Conservation (phyloP, 371 early-diverging fungal species). For the Mucor racemosus region DNA sequence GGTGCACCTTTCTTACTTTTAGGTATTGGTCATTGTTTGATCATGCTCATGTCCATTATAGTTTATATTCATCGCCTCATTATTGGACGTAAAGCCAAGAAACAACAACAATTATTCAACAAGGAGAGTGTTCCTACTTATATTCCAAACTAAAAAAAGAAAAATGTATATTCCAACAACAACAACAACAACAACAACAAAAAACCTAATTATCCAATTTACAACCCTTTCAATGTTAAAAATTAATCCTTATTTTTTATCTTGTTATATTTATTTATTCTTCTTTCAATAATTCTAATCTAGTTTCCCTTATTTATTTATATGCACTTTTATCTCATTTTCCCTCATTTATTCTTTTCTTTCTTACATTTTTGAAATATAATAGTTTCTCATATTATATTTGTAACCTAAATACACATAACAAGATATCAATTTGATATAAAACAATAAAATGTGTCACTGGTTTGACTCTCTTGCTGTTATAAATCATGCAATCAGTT, state of each 20-base stretch:
- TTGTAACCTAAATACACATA: not conserved
- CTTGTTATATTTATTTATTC: slow-evolving; percentile 1
- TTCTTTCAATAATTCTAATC: not conserved
- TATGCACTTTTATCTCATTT: not conserved
- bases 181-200: not conserved
- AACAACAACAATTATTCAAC: not conserved
- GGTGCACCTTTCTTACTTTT: slow-evolving; percentile 68
- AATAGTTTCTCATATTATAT: not conserved
- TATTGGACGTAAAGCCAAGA: not conserved
- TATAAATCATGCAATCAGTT: not conserved
- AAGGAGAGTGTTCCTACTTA: not conserved
- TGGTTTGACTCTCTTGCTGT: not conserved
- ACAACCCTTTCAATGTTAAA: not conserved
- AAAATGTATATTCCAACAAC: not conserved
- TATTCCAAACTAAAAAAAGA: not conserved
- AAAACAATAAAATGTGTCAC: not conserved
- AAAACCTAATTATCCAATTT: not conserved
- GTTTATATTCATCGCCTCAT: slow-evolving; percentile 7
- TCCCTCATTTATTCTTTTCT: too few species aligned
- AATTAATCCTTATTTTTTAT: too few species aligned
- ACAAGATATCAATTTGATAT: too few species aligned
- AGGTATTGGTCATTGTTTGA: slow-evolving; percentile 53
- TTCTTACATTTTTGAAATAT: not conserved
- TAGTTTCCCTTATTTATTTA: not conserved
- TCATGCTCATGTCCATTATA: slow-evolving; percentile 27